These are phyloP conservation scores for Crotalaria pallida DNA, from an alignment of 306 rosid genomes.

Conservation along the genomic window DNA sequence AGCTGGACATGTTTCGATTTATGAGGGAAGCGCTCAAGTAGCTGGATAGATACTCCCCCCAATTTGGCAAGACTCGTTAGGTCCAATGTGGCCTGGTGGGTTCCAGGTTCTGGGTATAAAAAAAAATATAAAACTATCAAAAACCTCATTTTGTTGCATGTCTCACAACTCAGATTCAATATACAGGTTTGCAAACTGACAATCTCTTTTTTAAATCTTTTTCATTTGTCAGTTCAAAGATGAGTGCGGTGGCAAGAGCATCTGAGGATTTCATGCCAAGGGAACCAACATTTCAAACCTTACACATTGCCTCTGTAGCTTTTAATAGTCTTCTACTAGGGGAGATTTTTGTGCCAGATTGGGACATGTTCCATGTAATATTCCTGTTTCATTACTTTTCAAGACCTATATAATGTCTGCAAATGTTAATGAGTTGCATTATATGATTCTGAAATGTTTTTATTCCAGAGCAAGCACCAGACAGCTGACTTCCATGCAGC, in stretches of 20 bases:
- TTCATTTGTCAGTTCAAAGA: constrained; percentile 51
- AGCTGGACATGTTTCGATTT: no score
- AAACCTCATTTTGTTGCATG: constrained; percentile 54
- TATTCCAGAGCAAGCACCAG: constrained; percentile 43
- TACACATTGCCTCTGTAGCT: constrained; percentile 54
- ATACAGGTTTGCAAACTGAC: constrained; percentile 36
- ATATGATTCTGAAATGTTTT: no score
- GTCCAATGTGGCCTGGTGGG: no score
- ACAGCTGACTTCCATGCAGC: constrained; percentile 61
- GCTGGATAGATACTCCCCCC: no score
- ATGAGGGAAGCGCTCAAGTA: no score
- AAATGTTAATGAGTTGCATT: no score
- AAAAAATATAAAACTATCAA: no score
- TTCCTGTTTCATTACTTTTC: not conserved
- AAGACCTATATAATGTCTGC: no score
- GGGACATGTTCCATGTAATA: constrained; percentile 61
- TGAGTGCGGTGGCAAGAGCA: constrained; percentile 50
- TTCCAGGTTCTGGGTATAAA: no score
- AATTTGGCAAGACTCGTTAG: no score
- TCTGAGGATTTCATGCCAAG: constrained; percentile 62
- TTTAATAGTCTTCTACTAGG: constrained; percentile 55
- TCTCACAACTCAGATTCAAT: constrained; percentile 38
- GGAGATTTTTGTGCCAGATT: constrained; percentile 55
- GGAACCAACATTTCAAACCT: constrained; percentile 51
- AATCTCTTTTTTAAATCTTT: no score